A percentile compares a stretch with the other conserved stretches of the same genome.
Conservation (phyloP, 202 grass and related monocot species). For the Setaria viridis region DNA sequence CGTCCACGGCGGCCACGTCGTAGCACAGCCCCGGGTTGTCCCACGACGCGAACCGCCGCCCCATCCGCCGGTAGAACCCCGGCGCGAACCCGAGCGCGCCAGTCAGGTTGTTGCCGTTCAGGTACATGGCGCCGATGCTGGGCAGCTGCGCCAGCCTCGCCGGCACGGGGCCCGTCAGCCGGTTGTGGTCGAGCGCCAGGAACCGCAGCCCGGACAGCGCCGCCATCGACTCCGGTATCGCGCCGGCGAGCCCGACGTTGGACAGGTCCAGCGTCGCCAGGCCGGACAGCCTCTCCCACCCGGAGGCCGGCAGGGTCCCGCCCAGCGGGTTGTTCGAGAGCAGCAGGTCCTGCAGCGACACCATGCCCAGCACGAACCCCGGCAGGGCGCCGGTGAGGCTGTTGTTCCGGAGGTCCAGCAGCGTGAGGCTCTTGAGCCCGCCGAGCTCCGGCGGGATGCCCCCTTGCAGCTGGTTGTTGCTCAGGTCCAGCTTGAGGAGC, state of each 20-base stretch:
- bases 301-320: constrained; percentile 41
- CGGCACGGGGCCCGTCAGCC: constrained; percentile 58
- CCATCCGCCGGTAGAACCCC: constrained; percentile 79
- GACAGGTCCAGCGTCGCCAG: constrained; percentile 79
- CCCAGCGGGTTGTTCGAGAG: constrained; percentile 78
- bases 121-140: constrained; percentile 68
- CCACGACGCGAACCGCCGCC: constrained; percentile 87
- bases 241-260: constrained; percentile 39
- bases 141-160: constrained; percentile 56
- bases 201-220: constrained; percentile 57
- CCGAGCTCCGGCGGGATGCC: constrained; percentile 66
- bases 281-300: constrained; percentile 51
- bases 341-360: constrained; percentile 76
- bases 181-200: constrained; percentile 75
- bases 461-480: constrained; percentile 65
- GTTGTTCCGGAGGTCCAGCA: constrained; percentile 92
- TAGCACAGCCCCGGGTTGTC: constrained; percentile 81
- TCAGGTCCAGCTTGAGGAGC: constrained; percentile 87
- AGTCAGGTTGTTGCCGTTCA: constrained; percentile 90
- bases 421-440: constrained; percentile 53
- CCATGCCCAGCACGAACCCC: constrained; percentile 47
- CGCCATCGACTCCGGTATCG: constrained; percentile 69
- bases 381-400: constrained; percentile 59
- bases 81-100: constrained; percentile 67
- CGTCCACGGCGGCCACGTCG: constrained; percentile 20